Evolutionary conservation across 805 yeast species (phyloP), one percentile per base, ranked within the genome.

Genomic region (Teunomyces funiuensis): DNA sequence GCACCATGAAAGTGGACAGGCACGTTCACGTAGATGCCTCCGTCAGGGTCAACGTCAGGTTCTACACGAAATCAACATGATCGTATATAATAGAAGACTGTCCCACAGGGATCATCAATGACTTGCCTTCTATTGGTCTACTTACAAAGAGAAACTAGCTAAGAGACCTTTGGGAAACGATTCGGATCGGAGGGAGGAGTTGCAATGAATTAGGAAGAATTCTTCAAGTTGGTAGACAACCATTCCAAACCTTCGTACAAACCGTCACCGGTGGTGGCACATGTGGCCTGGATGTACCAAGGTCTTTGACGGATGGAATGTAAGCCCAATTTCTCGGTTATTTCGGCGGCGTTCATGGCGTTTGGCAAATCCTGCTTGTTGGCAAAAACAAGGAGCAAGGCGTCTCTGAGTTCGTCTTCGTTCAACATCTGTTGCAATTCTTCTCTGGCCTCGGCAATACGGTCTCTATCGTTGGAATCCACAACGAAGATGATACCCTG

Each of bases 201-300:
- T 31, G 34, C 23, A 31, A n/a, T 31, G 28, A 22, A 23, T 40
- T 44, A 51, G 23, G 45, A 42, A 33, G 57, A 50, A 39, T 48
- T 54, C 54, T 61, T 61, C 53, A 63, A 61, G 50, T 59, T 61
- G 44, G 65, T 61, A 15, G 66, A 55, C 44, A 63, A 58, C 68
- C 68, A 63, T 49, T 63, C 68, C 54, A 63, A 61, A 39, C 68
- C 68, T 46, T 63, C 68, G 51, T 63, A 63, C 47, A 63, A 59
- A 33, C 66, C 66, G 49, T 61, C 66, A 46, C 66, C 99, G 50
- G 98, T 87, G 55, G 97, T 91, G 56, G 99, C 99, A 77, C 98
- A 90, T 51, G 98, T 88, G 55, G 99, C 88, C 77, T 91, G 97
- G 68, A 93, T 91, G 76, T 86, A 91, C 99, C 99, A 93, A 62